Evolutionary conservation across 179 eudicot genomes (phyloP).

Genomic region (Beta corolliflora): DNA sequence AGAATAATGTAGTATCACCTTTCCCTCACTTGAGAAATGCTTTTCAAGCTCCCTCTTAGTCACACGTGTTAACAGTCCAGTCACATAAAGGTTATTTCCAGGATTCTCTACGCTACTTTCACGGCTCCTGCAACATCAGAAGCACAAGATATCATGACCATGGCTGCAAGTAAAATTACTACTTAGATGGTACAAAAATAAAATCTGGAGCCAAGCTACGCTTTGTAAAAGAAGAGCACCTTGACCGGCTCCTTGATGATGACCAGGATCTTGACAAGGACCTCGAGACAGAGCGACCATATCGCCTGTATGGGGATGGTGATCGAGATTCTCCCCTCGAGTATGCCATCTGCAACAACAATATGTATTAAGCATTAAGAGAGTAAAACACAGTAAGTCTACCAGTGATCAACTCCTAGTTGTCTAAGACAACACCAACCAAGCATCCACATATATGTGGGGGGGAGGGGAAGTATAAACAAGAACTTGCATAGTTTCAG

Average conservation of each 20-base stretch:
- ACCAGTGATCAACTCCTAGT: not conserved
- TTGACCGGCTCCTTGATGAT: conserved; percentile 62
- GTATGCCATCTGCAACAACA: conserved; percentile 66
- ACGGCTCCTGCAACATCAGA: conserved; percentile 53
- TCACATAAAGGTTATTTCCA: conserved; percentile 94
- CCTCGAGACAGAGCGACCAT: conserved; percentile 50
- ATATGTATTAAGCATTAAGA: not conserved
- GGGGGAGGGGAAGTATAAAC: not conserved
- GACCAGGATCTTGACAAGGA: conserved; percentile 57
- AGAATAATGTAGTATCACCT: conserved; percentile 40
- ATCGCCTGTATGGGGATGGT: conserved; percentile 59
- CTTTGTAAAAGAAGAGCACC: conserved; percentile 37
- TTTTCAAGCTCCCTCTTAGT: conserved; percentile 81
- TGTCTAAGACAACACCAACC: not conserved
- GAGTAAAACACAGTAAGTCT: not conserved
- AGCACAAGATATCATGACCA: not conserved
- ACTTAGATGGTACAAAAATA: not conserved
- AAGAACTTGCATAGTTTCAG: not conserved
- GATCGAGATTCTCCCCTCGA: conserved; percentile 69
- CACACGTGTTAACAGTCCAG: conserved; percentile 77
- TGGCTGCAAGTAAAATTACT: not conserved
- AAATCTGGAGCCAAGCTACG: not conserved
- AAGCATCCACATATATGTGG: not conserved
- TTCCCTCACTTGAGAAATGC: conserved; percentile 88
- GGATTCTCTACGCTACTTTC: conserved; percentile 84